These are phyloP conservation scores for Claviceps fusiformis DNA, from an alignment of 2,329 filamentous ascomycete genomes.

Conservation along the genomic window DNA sequence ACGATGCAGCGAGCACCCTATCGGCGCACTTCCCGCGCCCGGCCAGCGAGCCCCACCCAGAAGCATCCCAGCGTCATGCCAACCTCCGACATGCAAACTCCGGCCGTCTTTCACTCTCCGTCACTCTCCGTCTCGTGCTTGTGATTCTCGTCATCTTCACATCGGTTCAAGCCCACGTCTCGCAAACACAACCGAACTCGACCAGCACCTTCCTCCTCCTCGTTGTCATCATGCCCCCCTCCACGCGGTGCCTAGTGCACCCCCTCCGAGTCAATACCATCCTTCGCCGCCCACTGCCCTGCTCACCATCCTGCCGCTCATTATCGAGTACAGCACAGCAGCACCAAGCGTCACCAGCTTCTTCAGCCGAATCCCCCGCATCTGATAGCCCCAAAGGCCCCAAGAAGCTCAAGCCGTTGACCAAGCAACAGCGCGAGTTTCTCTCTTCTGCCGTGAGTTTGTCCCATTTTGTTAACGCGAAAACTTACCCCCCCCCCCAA, in stretches of 20 bases:
- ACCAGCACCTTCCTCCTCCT: not conserved
- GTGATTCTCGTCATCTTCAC: not conserved
- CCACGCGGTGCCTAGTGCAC: conserved; percentile 8
- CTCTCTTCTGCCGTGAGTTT: conserved; percentile 55
- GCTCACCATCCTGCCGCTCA: conserved; percentile 2
- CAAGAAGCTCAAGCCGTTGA: conserved; percentile 40
- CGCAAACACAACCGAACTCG: not conserved
- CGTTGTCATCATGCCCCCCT: conserved; percentile 8
- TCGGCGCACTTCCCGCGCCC: not conserved
- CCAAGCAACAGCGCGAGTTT: conserved; percentile 56
- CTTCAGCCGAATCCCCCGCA: not conserved
- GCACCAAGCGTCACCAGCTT: not conserved
- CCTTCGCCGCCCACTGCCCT: not conserved
- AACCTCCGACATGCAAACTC: not conserved
- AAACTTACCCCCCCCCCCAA: not conserved
- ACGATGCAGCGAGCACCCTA: not conserved
- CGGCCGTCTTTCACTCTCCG: too few relatives aligned
- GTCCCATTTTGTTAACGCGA: not conserved
- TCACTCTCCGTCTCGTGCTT: not conserved
- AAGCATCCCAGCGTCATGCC: not conserved
- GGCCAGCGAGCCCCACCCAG: not conserved
- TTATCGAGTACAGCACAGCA: conserved; percentile 6
- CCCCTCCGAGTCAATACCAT: conserved; percentile 5
- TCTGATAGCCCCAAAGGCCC: not conserved
- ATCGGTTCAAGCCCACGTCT: not conserved